Conservation (phyloP, 441 rosid species). For the Cnidoscolus chayamansa region DNA sequence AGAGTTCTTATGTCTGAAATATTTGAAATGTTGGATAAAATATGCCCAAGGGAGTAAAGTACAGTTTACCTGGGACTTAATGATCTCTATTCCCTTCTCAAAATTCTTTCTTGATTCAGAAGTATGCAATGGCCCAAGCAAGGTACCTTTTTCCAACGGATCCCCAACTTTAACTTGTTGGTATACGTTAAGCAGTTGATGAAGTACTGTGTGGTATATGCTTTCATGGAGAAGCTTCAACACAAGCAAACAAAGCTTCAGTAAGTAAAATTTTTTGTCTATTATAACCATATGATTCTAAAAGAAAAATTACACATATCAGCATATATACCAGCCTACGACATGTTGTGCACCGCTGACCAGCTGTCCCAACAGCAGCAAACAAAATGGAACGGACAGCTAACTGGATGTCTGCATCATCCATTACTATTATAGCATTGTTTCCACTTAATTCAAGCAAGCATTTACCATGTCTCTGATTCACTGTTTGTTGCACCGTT, state of each 20-base stretch:
- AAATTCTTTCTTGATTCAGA: conserved; percentile 68
- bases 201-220: conserved; percentile 61
- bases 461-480: conserved; percentile 79
- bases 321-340: conserved; percentile 79
- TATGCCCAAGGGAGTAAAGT: conserved; percentile 5
- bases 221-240: conserved; percentile 84
- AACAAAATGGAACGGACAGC: conserved; percentile 85
- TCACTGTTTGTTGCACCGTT: conserved; percentile 76
- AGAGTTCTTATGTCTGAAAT: not conserved
- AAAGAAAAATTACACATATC: conserved; percentile 18
- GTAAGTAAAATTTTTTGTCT: conserved; percentile 2
- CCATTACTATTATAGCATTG: conserved; percentile 93
- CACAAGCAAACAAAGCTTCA: conserved; percentile 24
- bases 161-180: conserved; percentile 91
- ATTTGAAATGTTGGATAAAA: not conserved
- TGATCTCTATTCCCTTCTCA: conserved; percentile 77
- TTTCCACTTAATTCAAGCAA: conserved; percentile 94
- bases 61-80: conserved; percentile 77
- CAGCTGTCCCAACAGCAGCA: conserved; percentile 99
- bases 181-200: conserved; percentile 69
- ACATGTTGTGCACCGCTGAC: conserved; percentile 97
- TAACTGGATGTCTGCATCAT: conserved; percentile 76
- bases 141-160: conserved; percentile 83
- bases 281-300: conserved; percentile 1
- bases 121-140: conserved; percentile 90